Evolutionary conservation across 2,329 filamentous ascomycete species (phyloP).

Genomic region (Fonsecaea pedrosoi): DNA sequence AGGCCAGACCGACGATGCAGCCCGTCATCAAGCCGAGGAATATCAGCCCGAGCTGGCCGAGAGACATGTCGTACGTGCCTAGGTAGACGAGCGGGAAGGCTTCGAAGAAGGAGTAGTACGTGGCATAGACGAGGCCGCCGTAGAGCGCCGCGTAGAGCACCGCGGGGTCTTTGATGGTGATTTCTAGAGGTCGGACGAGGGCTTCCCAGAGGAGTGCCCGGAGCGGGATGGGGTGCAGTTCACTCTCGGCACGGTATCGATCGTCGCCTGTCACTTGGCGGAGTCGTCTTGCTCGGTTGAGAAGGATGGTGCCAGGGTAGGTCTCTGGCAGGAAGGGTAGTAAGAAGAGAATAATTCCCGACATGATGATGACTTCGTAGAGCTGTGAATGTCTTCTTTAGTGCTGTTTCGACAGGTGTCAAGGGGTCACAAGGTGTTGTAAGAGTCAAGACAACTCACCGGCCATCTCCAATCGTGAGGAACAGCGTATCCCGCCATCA

Average conservation of each 20-base stretch:
- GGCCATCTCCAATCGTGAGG: slow-evolving; percentile 65
- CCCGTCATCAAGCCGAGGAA: slow-evolving; percentile 66
- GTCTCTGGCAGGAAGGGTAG: slow-evolving; percentile 71
- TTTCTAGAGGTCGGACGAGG: slow-evolving; percentile 25
- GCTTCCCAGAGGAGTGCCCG: slow-evolving; percentile 54
- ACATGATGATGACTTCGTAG: slow-evolving; percentile 67
- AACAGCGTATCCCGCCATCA: slow-evolving; percentile 67
- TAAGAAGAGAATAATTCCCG: slow-evolving; percentile 64
- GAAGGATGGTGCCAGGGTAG: slow-evolving; percentile 63
- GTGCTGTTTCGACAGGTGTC: not conserved
- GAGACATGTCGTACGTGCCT: slow-evolving; percentile 64
- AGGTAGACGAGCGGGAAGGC: slow-evolving; percentile 70
- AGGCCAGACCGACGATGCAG: slow-evolving; percentile 58
- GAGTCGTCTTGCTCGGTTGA: slow-evolving; percentile 65
- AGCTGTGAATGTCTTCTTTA: slow-evolving; percentile 42
- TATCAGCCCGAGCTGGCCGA: slow-evolving; percentile 64
- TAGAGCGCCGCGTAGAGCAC: slow-evolving; percentile 68
- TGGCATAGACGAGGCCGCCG: slow-evolving; percentile 61
- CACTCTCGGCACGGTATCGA: slow-evolving; percentile 54
- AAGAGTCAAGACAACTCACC: not conserved
- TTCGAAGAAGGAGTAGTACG: slow-evolving; percentile 66
- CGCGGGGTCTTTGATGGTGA: slow-evolving; percentile 64
- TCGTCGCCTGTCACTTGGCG: slow-evolving; percentile 64
- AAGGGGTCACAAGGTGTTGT: not conserved
- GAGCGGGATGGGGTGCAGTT: slow-evolving; percentile 61